phyloP scores from a whole-genome alignment of 2,329 filamentous ascomycete genomes.

The Blumeriella jaapii region DNA sequence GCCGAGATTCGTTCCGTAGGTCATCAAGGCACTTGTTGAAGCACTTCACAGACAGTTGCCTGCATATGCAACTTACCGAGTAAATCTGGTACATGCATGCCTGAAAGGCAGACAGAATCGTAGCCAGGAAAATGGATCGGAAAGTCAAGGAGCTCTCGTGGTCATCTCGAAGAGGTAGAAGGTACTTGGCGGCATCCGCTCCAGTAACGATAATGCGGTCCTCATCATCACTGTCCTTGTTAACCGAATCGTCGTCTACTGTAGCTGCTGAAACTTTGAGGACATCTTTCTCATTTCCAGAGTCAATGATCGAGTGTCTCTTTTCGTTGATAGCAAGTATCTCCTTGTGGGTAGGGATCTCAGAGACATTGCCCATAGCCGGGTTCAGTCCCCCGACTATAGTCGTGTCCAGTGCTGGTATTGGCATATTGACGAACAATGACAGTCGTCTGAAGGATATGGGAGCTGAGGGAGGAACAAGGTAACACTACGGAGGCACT shows the following conservation, averaged over 20 bases:
- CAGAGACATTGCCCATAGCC: conserved; percentile 25
- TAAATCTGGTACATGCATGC: conserved; percentile 46
- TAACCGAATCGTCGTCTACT: conserved; percentile 18
- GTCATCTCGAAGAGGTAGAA: conserved; percentile 43
- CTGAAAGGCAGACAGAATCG: conserved; percentile 39
- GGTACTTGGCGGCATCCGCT: conserved; percentile 36
- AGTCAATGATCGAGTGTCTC: conserved; percentile 6
- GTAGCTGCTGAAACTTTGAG: conserved; percentile 18
- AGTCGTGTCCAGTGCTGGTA: conserved; percentile 16
- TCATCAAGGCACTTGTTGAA: background rate
- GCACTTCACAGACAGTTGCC: no score
- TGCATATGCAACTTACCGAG: conserved; percentile 28
- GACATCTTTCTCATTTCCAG: conserved; percentile 6
- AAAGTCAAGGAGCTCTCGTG: conserved; percentile 40
- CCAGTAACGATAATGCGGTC: conserved; percentile 40
- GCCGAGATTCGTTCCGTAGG: background rate
- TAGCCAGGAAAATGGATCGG: conserved; percentile 39
- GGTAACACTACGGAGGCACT: background rate
- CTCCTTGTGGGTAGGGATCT: conserved; percentile 23
- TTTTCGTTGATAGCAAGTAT: conserved; percentile 28
- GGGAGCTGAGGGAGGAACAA: background rate
- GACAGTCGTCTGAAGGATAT: conserved; percentile 1
- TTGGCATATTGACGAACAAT: conserved; percentile 12
- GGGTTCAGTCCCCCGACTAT: conserved; percentile 24
- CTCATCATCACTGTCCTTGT: conserved; percentile 28